Percentiles rank a stretch among this genome's conserved stretches.
These are phyloP conservation scores for Pisolithus orientalis DNA, from an alignment of 768 basidiomycete genomes.

Conservation along the genomic window DNA sequence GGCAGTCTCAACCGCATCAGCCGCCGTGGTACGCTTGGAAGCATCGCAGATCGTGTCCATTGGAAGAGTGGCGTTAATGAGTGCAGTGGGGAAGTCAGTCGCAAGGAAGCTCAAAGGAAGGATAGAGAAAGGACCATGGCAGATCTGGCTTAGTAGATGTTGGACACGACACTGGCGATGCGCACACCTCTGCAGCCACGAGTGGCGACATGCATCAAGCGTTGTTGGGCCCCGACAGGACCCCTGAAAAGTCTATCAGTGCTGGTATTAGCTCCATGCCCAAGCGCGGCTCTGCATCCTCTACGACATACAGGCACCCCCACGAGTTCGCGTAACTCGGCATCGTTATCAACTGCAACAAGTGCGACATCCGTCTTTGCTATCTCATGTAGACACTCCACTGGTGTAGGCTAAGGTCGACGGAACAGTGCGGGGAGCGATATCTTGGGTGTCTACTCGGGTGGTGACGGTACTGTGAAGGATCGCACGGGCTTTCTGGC, in stretches of 20 bases:
- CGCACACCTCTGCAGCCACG: slow-evolving; percentile 33
- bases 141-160: slow-evolving; percentile 29
- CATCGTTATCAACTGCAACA: slow-evolving; percentile 71
- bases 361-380: slow-evolving; percentile 69
- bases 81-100: slow-evolving; percentile 28
- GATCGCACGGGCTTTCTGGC: slow-evolving; percentile 64
- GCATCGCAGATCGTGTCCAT: slow-evolving; percentile 49
- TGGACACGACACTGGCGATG: slow-evolving; percentile 36
- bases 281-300: slow-evolving; percentile 86
- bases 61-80: slow-evolving; percentile 65
- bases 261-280: slow-evolving; percentile 72
- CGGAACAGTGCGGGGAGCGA: slow-evolving; percentile 88
- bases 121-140: slow-evolving; percentile 42
- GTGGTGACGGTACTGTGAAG: slow-evolving; percentile 54
- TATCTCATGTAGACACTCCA: slow-evolving; percentile 61
- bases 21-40: slow-evolving; percentile 69
- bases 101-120: slow-evolving; percentile 34
- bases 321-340: slow-evolving; percentile 83
- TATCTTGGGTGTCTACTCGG: slow-evolving; percentile 66
- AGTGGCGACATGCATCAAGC: slow-evolving; percentile 56
- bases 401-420: slow-evolving; percentile 48
- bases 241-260: slow-evolving; percentile 57
- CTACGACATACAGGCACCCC: slow-evolving; percentile 78
- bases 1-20: slow-evolving; percentile 66
- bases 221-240: slow-evolving; percentile 50